These are phyloP conservation scores for Zymoseptoria ardabiliae DNA, from an alignment of 2,329 filamentous ascomycete species.

Conservation along the genomic window DNA sequence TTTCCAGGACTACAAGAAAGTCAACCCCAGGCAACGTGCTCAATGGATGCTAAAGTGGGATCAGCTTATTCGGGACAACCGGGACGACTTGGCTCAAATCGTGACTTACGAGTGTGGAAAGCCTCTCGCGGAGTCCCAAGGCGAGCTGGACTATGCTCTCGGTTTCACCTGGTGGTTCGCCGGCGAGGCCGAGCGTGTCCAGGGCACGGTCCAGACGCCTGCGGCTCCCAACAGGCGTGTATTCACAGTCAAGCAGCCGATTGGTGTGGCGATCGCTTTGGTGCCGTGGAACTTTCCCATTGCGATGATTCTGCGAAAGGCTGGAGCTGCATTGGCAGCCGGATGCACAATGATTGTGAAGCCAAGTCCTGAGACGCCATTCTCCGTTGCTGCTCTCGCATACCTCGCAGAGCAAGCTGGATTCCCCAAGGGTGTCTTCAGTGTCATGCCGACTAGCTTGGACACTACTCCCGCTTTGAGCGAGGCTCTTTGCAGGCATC, in stretches of 20 bases:
- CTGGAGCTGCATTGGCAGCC: constrained; percentile 59
- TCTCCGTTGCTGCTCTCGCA: constrained; percentile 50
- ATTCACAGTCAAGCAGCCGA: constrained; percentile 67
- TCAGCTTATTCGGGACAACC: constrained; percentile 53
- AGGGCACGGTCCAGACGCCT: constrained; percentile 54
- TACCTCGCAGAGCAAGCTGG: constrained; percentile 48
- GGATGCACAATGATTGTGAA: constrained; percentile 69
- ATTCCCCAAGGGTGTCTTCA: constrained; percentile 54
- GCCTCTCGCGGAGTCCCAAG: constrained; percentile 45
- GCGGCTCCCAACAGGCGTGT: constrained; percentile 56
- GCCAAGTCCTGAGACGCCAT: constrained; percentile 60
- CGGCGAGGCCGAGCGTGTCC: constrained; percentile 55
- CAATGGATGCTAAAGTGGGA: constrained; percentile 60
- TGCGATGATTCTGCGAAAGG: constrained; percentile 58
- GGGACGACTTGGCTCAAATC: constrained; percentile 56
- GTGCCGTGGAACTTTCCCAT: constrained; percentile 59
- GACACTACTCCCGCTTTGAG: constrained; percentile 49
- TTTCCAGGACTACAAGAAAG: constrained; percentile 53
- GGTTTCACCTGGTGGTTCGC: constrained; percentile 53
- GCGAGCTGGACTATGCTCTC: constrained; percentile 47
- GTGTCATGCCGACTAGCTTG: constrained; percentile 53
- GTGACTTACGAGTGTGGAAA: constrained; percentile 55
- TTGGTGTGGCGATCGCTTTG: constrained; percentile 60
- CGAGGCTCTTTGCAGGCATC: constrained; percentile 50
- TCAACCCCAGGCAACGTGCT: constrained; percentile 54